Conservation (phyloP, 2,329 filamentous ascomycete species). For the Neofusicoccum umdonicola region DNA sequence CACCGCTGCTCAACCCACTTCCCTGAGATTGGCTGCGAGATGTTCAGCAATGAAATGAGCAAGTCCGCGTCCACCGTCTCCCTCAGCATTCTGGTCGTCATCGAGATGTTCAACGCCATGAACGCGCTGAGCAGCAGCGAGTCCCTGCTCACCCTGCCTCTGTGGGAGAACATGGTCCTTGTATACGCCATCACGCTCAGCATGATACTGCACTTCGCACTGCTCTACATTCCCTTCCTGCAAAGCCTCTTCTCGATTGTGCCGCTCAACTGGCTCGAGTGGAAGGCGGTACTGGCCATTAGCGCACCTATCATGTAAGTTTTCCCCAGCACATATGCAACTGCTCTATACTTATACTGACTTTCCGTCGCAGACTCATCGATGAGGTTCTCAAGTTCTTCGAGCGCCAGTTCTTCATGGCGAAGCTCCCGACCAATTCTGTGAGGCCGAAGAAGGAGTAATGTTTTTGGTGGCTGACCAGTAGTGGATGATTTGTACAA, state of each 20-base stretch:
- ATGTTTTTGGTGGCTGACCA: neutral
- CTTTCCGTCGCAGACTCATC: conserved; percentile 57
- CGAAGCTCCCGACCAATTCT: neutral
- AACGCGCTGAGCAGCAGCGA: conserved; percentile 96
- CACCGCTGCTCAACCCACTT: conserved; percentile 86
- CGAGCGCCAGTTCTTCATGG: conserved; percentile 52
- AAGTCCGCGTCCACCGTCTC: conserved; percentile 92
- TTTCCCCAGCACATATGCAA: neutral
- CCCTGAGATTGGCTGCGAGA: conserved; percentile 84
- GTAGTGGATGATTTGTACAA: too few relatives aligned
- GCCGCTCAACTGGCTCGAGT: conserved; percentile 80
- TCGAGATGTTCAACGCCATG: conserved; percentile 99
- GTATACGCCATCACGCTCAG: conserved; percentile 90
- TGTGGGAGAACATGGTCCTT: conserved; percentile 99
- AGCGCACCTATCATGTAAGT: conserved; percentile 91
- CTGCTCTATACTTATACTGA: conserved; percentile 20
- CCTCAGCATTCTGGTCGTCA: conserved; percentile 86
- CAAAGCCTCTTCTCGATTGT: conserved; percentile 88
- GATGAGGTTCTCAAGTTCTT: conserved; percentile 80
- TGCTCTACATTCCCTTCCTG: conserved; percentile 87
- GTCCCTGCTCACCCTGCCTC: conserved; percentile 83
- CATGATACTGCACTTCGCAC: conserved; percentile 91
- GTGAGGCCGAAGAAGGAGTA: conserved; percentile 16
- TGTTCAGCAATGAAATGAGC: conserved; percentile 83
- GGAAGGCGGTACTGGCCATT: conserved; percentile 85